These are phyloP conservation scores for Pharus latifolius DNA, from an alignment of 176 grass and related monocot genomes.

Conservation along the genomic window DNA sequence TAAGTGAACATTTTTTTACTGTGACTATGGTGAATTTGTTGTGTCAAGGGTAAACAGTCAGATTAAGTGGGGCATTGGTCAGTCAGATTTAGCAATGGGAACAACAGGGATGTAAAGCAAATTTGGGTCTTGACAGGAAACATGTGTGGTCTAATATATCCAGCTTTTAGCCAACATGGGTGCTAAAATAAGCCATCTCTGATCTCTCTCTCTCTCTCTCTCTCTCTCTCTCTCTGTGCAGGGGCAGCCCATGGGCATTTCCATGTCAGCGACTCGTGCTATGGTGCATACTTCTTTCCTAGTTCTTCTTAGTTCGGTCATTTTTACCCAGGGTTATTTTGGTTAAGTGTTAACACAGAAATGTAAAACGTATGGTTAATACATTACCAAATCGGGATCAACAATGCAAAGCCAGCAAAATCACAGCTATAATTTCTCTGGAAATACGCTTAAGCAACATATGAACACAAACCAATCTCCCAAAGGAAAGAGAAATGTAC, in stretches of 20 bases:
- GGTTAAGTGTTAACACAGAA: background rate
- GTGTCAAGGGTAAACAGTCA: conserved; percentile 14
- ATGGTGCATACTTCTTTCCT: too few relatives aligned
- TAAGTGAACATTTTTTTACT: too few relatives aligned
- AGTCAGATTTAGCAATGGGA: conserved; percentile 21
- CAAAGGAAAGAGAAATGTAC: background rate
- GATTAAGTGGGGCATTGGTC: conserved; percentile 14
- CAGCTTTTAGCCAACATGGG: conserved; percentile 25
- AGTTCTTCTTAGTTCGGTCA: background rate
- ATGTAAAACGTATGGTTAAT: background rate
- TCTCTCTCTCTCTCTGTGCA: background rate
- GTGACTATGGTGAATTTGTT: background rate
- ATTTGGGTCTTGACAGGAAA: background rate
- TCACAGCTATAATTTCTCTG: background rate
- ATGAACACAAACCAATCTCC: background rate
- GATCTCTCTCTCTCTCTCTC: too few relatives aligned
- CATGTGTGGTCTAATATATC: conserved; percentile 23
- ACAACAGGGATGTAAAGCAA: conserved; percentile 11
- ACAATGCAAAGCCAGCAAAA: background rate
- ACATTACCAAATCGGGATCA: background rate
- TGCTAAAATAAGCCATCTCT: background rate
- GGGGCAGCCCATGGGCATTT: background rate
- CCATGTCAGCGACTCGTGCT: background rate
- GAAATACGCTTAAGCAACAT: background rate
- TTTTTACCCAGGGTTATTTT: background rate